Conservation (phyloP, 257 asterid genomes). For the Rauvolfia tetraphylla region DNA sequence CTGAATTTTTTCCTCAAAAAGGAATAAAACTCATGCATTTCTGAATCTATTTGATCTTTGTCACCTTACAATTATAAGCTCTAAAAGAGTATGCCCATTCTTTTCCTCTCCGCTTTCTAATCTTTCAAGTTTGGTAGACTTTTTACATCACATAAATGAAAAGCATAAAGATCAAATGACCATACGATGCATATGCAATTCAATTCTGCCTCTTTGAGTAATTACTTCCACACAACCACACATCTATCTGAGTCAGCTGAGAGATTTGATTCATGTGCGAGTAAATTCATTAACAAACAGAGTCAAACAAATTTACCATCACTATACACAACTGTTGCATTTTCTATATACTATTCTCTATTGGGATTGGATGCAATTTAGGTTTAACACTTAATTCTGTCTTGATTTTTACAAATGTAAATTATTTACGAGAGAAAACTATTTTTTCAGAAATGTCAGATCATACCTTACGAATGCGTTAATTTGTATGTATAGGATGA, state of each 20-base stretch:
- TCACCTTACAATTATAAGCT: constrained; percentile 19
- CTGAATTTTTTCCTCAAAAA: constrained; percentile 22
- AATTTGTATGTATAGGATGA: too few species aligned
- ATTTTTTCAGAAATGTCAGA: too few species aligned
- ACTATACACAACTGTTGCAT: too few species aligned
- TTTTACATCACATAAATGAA: constrained; percentile 24
- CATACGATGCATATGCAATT: constrained; percentile 5
- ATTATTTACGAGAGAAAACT: too few species aligned
- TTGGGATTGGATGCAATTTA: too few species aligned
- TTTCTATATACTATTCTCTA: too few species aligned
- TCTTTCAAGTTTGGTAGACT: constrained; percentile 24
- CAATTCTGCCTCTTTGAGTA: not conserved
- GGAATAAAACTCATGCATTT: constrained; percentile 19
- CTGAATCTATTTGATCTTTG: constrained; percentile 25
- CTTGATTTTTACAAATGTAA: too few species aligned
- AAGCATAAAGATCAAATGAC: constrained; percentile 16
- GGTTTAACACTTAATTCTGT: too few species aligned
- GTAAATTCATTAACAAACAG: too few species aligned
- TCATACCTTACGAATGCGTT: too few species aligned
- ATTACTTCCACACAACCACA: not conserved
- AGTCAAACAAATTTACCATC: too few species aligned
- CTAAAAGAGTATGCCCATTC: constrained; percentile 5
- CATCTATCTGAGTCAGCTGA: too few species aligned
- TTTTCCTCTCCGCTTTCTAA: not conserved
- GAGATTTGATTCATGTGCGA: not conserved